Conservation (phyloP, 306 rosid genomes). For the Heteromeles arbutifolia region DNA sequence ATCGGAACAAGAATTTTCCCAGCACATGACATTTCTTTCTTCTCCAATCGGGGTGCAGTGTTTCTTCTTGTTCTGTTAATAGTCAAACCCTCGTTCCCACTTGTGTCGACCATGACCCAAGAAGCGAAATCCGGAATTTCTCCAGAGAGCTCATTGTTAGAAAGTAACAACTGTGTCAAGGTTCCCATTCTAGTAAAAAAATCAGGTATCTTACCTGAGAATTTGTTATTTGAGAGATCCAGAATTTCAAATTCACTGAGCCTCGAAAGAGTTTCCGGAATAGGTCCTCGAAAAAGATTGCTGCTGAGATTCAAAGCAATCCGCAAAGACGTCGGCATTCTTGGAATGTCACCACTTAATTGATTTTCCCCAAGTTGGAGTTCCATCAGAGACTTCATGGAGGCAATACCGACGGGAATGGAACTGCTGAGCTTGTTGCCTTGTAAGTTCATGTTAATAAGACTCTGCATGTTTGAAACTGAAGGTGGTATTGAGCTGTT, state of each 20-base stretch:
- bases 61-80: background rate
- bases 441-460: constrained; percentile 40
- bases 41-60: background rate
- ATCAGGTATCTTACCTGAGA: constrained; percentile 51
- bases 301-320: constrained; percentile 68
- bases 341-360: constrained; percentile 52
- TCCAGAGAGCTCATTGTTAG: constrained; percentile 59
- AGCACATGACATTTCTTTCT: constrained; percentile 21
- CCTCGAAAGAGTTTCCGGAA: constrained; percentile 28
- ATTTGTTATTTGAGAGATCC: constrained; percentile 76
- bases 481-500: constrained; percentile 50
- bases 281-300: constrained; percentile 55
- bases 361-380: constrained; percentile 68
- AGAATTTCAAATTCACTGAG: constrained; percentile 41
- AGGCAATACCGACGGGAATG: constrained; percentile 35
- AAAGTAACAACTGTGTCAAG: constrained; percentile 51
- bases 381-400: constrained; percentile 31
- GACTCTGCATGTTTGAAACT: constrained; percentile 28
- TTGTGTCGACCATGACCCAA: background rate
- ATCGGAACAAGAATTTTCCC: background rate
- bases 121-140: constrained; percentile 17
- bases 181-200: constrained; percentile 16
- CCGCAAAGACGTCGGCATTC: constrained; percentile 52
- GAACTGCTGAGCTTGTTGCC: constrained; percentile 47
- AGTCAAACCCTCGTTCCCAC: constrained; percentile 21